Evolutionary conservation across 2,329 filamentous ascomycete species (phyloP).

Genomic region (Cytospora paraplurivora): DNA sequence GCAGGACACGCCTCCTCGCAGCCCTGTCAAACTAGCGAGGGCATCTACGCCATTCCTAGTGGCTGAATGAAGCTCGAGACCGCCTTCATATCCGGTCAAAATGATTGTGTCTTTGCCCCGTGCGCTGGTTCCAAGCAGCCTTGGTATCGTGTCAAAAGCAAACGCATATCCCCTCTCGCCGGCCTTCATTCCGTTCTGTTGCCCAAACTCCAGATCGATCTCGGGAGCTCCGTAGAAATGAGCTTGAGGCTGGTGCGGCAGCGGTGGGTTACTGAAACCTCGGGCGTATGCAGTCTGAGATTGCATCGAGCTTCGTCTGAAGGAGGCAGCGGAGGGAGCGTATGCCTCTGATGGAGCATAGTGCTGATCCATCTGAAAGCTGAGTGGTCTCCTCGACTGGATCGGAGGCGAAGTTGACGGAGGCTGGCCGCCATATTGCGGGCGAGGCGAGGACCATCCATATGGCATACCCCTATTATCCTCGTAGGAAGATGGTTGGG

Average conservation of each 20-base stretch:
- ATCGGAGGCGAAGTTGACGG: conserved; percentile 45
- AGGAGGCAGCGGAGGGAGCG: conserved; percentile 40
- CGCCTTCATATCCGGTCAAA: conserved; percentile 78
- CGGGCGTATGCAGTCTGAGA: conserved; percentile 52
- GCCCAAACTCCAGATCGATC: conserved; percentile 61
- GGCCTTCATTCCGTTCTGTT: conserved; percentile 58
- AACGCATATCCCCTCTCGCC: conserved; percentile 76
- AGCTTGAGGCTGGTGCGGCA: conserved; percentile 73
- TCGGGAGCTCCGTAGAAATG: conserved; percentile 79
- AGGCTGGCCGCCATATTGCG: conserved; percentile 47
- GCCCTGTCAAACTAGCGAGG: conserved; percentile 70
- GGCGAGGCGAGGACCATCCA: conserved; percentile 50
- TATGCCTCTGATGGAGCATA: conserved; percentile 47
- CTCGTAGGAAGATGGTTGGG: conserved; percentile 55
- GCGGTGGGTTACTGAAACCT: conserved; percentile 57
- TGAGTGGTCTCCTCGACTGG: conserved; percentile 49
- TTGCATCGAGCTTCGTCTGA: conserved; percentile 53
- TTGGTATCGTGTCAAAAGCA: conserved; percentile 72
- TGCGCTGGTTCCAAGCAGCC: conserved; percentile 33
- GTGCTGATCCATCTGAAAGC: conserved; percentile 55
- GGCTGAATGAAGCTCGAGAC: conserved; percentile 73
- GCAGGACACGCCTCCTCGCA: conserved; percentile 77
- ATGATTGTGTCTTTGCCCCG: conserved; percentile 62
- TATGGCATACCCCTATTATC: conserved; percentile 48
- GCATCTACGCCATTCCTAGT: conserved; percentile 71